phyloP scores from a whole-genome alignment of 2,329 filamentous ascomycete genomes.

The Zelopaecilomyces penicillatus region DNA sequence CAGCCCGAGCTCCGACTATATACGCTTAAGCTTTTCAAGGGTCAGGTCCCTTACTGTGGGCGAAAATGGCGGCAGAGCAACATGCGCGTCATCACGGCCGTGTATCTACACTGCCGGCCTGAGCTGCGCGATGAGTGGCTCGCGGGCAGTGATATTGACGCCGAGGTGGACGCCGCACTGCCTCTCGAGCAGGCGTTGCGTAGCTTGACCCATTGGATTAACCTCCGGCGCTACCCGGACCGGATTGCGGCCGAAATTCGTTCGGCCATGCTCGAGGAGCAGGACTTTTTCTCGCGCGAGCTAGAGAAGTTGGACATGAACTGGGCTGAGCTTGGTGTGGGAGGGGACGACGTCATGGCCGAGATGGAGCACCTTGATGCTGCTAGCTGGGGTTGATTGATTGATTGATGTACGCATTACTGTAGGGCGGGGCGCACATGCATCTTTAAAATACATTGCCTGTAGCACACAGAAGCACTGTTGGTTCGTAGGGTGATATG shows the following conservation, averaged over 20 bases:
- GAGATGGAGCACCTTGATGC: conserved; percentile 25
- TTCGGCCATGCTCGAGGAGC: conserved; percentile 58
- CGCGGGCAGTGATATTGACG: conserved; percentile 81
- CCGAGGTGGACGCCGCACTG: conserved; percentile 85
- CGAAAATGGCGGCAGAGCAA: conserved; percentile 97
- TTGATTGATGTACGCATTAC: neutral
- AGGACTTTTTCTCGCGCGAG: conserved; percentile 72
- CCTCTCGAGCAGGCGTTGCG: conserved; percentile 86
- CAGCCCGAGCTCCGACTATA: conserved; percentile 83
- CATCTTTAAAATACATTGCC: no score
- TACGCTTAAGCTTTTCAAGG: conserved; percentile 96
- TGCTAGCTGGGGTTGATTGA: conserved; percentile 12
- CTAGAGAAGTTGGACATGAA: conserved; percentile 60
- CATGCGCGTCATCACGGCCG: conserved; percentile 96
- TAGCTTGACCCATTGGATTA: conserved; percentile 90
- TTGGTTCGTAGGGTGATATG: no score
- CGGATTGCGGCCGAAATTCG: conserved; percentile 56
- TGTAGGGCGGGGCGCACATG: no score
- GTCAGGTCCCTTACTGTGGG: conserved; percentile 94
- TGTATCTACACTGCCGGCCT: conserved; percentile 87
- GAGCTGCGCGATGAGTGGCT: conserved; percentile 95
- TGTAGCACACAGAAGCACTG: no score
- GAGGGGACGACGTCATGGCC: conserved; percentile 23
- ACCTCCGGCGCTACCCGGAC: conserved; percentile 73
- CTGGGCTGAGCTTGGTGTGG: conserved; percentile 35